Evolutionary conservation across 1,284 basidiomycete species (phyloP), one percentile per base, ranked within the genome.

Genomic region (Sphaerobolus stellatus): DNA sequence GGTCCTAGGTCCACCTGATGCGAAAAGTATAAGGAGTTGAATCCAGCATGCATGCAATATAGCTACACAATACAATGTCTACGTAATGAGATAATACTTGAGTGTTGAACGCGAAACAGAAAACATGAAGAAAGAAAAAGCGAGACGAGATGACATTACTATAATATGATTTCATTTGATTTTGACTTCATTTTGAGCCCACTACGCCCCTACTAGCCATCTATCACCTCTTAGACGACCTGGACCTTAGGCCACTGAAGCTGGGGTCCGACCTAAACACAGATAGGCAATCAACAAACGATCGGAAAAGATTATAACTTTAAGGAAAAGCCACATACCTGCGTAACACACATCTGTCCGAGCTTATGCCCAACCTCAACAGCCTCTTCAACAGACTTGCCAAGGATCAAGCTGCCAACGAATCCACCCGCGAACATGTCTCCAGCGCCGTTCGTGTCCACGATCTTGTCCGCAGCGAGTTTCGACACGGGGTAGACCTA

Each of bases 391-490:
- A 95, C 68, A 44, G 67, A 74, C 81, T 94, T 98, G 24, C 93
- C 94, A 40, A 82, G 71, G 49, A 94, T 86, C 50, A 86, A 80
- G 1, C 90, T 95, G 49, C 92, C 97, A 48, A 98, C 71, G 78
- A 98, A 95, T 47, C 93, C 97, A 59, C 97, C 97, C n/a, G 94
- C 94, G 64, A 99, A 99, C 50, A 94, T 94, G 71, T 99, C 97
- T 50, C 97, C 97, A n/a, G 97, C 97, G 51, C 93, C 97, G 74
- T 99, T 99, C 55, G 97, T 99, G 73, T 99, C 97, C 56, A 98
- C 87, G 64, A 99, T 96, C 70, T 88, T 69, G 55, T 80, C 81
- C 60, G 79, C 77, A 50, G 72, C 66, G 58, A 98, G 77, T 48
- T 82, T 76, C 55, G 77, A 70, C 47, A 96, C 92, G 30, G 77